Base-by-base conservation (phyloP, 2,329 filamentous ascomycete genomes). In the Spiromastix sp. region DNA sequence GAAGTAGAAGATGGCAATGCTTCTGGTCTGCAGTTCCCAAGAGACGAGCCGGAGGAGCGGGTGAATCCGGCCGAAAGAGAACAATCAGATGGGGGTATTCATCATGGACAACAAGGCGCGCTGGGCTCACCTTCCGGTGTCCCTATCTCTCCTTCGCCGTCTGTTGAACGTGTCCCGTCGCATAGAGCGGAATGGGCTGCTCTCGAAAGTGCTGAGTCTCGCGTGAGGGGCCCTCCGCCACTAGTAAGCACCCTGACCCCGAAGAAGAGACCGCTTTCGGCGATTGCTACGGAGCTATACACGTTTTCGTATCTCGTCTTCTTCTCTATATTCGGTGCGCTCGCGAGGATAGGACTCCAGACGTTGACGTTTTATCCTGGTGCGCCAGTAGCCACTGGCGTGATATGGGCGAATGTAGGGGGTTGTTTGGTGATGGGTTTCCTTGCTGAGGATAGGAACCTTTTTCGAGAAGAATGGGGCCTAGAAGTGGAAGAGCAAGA, bases 391-490 rank as follows among this genome's bases (percentile, higher is more conserved):
- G 65, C 75, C 4, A 87, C 84, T 37, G 72, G 76, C 33, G 78
- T 82, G 2, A 60, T 93, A 15, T 96, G 89, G 89, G 79, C 86
- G 41, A 95, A 96, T 50, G 79, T 94, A 30, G 75, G 68, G 2
- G 89, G 89, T 2, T 81, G 82, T 37, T 53, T 93, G 0, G 46
- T 93, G 39, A 82, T 96, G 74, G 89, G 91, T 2, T 93, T 93
- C 51, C 68, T 95, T 2, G 64, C 74, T 7, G 84, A 94, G 59
- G 85, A 94, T 50, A 69, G 75, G 42, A 77, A 72, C 48, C 62
- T 93, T 5, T 93, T 93, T 55, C 72, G 72, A 19, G 60, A 75
- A 39, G 78, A 82, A 60, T 79, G 74, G 73, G 76, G 74, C 3
- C 15, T n/a, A n/a, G n/a, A n/a, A 31, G 20, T 31, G 20, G 32